Evolutionary conservation across 306 rosid species (phyloP).

Genomic region (Malus asiatica): DNA sequence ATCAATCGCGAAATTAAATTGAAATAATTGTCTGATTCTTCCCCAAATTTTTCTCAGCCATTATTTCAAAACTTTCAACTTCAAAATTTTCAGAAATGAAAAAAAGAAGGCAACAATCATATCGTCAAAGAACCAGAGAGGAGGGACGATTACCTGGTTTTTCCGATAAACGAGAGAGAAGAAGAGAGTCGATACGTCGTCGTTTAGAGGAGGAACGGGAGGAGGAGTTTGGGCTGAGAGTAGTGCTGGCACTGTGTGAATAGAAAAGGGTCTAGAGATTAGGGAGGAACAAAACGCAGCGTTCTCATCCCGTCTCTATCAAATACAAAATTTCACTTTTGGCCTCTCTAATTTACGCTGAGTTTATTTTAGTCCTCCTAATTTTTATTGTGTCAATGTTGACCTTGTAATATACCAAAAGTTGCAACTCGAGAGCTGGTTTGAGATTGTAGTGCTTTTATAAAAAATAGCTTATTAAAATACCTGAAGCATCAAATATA

Average conservation of each 20-base stretch:
- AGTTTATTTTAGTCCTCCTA: too few species aligned
- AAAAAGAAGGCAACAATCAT: neutral
- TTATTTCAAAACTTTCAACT: neutral
- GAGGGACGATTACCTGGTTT: neutral
- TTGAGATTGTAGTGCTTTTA: too few species aligned
- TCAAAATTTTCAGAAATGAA: neutral
- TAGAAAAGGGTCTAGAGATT: neutral
- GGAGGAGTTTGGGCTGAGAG: neutral
- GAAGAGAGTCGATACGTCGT: neutral
- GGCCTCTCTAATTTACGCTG: too few species aligned
- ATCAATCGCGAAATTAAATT: neutral
- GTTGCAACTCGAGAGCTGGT: too few species aligned
- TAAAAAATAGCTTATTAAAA: too few species aligned
- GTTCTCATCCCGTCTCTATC: neutral
- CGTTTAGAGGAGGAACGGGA: neutral
- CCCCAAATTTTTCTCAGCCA: neutral
- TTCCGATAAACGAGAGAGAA: neutral
- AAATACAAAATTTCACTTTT: too few species aligned
- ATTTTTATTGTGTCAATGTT: too few species aligned
- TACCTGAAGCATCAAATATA: too few species aligned
- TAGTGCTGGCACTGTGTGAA: neutral
- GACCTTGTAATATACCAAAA: too few species aligned
- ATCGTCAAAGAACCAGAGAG: neutral
- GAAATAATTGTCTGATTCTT: neutral
- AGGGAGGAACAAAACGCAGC: neutral